phyloP scores from a whole-genome alignment of 495 filamentous ascomycete genomes.

The Xylona heveae region DNA sequence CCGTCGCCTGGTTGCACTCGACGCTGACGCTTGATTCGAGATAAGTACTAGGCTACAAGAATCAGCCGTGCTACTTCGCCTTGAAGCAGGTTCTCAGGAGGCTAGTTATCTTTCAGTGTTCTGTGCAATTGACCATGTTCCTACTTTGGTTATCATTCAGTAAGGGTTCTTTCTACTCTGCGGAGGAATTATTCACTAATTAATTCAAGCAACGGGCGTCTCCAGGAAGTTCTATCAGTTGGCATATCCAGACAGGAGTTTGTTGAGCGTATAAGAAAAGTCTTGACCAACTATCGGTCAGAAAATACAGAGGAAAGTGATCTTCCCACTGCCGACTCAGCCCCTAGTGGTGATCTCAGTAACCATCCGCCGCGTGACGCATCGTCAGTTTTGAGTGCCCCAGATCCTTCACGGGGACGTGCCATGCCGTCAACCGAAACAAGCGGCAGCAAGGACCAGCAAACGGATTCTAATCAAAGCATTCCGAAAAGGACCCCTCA shows the following conservation, averaged over 20 bases:
- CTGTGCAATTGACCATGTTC: conserved; percentile 50
- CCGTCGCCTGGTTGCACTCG: conserved; percentile 3
- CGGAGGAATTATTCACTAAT: conserved; percentile 9
- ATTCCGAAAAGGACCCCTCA: conserved; percentile 4
- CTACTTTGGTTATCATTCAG: conserved; percentile 59
- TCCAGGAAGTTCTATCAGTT: conserved; percentile 11
- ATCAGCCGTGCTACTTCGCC: conserved; percentile 42
- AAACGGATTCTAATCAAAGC: conserved; percentile 5
- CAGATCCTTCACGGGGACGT: too few species aligned
- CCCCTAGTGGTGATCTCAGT: too few species aligned
- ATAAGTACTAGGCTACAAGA: conserved; percentile 25
- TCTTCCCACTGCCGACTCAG: too few species aligned
- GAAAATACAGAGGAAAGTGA: too few species aligned
- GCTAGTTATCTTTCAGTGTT: conserved; percentile 62
- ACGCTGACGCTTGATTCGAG: conserved; percentile 18
- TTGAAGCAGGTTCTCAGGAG: conserved; percentile 51
- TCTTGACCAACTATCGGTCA: too few species aligned
- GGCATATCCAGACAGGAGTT: conserved; percentile 13
- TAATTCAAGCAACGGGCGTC: conserved; percentile 21
- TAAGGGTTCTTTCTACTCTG: conserved; percentile 16
- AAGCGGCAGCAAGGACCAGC: too few species aligned
- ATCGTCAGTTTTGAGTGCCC: too few species aligned
- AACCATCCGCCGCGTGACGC: too few species aligned
- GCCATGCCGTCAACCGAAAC: too few species aligned
- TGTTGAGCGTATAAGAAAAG: conserved; percentile 5